Evolutionary conservation across 768 basidiomycete species (phyloP), one percentile per base, ranked within the genome.

Genomic region (Nidula microcarpa): DNA sequence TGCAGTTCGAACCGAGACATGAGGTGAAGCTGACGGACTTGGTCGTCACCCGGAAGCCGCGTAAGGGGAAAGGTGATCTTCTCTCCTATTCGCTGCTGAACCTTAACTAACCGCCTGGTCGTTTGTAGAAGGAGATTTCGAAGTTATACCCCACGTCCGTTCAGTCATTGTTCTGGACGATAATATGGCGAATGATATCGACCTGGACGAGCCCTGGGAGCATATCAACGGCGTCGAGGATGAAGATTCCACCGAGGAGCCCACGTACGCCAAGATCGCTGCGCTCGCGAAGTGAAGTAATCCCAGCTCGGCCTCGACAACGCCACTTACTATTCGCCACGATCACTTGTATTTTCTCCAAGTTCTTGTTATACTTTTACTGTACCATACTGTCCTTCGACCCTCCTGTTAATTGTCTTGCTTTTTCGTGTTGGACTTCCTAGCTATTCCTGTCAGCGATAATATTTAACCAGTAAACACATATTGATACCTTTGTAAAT

Each of bases 141-240:
- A 85, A 67, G 61, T 84, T 23, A 66, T 86, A 9, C 81, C 82
- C 4, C 71, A 69, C 34, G 62, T 80, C 43, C 79, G 74, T 33
- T 73, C 78, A 34, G 83, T 86, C 45, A 82, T 86, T 54, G 80
- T 73, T 32, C 68, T 86, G 39, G 83, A 85, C 58, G 84, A 86
- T 55, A 55, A 63, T 14, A 55, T 60, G 30, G 57, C 65, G 6
- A 68, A 65, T 33, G 78, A 80, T 53, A 63, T 75, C 51, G 65
- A 68, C 16, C 52, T 73, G 16, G 81, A 82, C 53, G 83, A 86
- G 57, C 75, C 80, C 35, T 85, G 84, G 84, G 82, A 84, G 59
- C 77, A 80, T 60, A 64, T 85, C 43, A 70, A 69, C 49, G 65
- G 62, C 36, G 69, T 65, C 36, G 77, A 76, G 41, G 70, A 70